Evolutionary conservation across 2,329 filamentous ascomycete species (phyloP), one percentile per base, ranked within the genome.

Genomic region (Fusarium pseudograminearum): DNA sequence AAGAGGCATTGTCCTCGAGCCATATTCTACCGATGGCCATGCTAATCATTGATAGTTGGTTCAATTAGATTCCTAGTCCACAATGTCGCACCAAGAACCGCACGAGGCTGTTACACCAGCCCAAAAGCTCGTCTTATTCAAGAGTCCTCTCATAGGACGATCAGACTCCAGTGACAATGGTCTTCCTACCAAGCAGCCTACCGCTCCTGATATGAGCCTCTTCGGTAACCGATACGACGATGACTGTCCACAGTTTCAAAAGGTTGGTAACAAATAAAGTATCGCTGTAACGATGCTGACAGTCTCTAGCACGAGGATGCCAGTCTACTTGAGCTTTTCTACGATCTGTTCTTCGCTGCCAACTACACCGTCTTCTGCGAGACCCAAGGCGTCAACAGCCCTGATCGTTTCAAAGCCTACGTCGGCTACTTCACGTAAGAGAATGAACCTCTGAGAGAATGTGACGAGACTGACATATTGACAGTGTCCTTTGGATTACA

Each of bases 401-500:
- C 67, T 9, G 52, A 65, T 11, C 76, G 75, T 1, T 76, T 83
- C 61, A 77, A 75, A 45, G 73, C 78, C 8, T 80, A 79, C 38
- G 65, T 79, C n/a, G 79, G 78, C 10, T 81, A 77, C 57, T 81
- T 81, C 40, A 75, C 70, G 78, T 79, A 62, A 16, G 67, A 34
- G 16, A 12, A 2, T 4, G 10, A 12, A 15, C 7, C 5, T 26
- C 20, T 16, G 7, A 14, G 1, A 3, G 5, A 14, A 0, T 10
- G 10, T 1, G 2, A 31, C 4, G 4, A 5, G 5, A n/a, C 31
- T 30, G 41, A 12, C n/a, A 26, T 11, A 30, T 6, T 2, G 1
- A n/a, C 18, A 82, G 85, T 24, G 81, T 91, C 20, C 80, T 91
- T 8, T 91, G 89, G 89, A 86, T 90, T 61, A 90, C 87, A n/a